These are phyloP conservation scores for Nigrospora sphaerica DNA, from an alignment of 2,329 filamentous ascomycete species.

Conservation along the genomic window DNA sequence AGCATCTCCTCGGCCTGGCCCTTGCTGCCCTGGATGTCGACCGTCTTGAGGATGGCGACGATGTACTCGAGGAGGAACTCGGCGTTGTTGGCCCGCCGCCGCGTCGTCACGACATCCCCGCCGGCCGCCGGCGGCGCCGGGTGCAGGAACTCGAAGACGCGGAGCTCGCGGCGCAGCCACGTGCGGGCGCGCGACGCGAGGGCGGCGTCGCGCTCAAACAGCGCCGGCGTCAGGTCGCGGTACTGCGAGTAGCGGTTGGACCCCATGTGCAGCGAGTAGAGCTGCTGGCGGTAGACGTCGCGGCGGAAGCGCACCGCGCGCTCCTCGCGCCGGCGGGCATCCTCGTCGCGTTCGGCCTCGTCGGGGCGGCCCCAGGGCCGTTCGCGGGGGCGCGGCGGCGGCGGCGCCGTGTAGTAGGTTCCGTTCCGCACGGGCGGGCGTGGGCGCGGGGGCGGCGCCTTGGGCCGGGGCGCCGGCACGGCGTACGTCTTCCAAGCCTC, in stretches of 20 bases:
- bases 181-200: conserved; percentile 70
- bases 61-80: conserved; percentile 86
- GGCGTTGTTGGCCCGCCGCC: conserved; percentile 56
- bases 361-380: neutral
- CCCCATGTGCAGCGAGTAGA: conserved; percentile 77
- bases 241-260: conserved; percentile 73
- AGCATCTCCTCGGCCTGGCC: conserved; percentile 77
- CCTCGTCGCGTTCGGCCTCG: neutral
- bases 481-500: conserved; percentile 51
- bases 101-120: conserved; percentile 14
- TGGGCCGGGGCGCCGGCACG: conserved; percentile 28
- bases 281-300: conserved; percentile 62
- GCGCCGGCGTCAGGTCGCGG: conserved; percentile 60
- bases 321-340: conserved; percentile 16
- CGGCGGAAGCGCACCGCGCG: conserved; percentile 51
- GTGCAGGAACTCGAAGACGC: conserved; percentile 70
- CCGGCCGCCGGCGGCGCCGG: conserved; percentile 12
- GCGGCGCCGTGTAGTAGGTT: neutral
- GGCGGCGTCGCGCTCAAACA: conserved; percentile 56
- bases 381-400: neutral
- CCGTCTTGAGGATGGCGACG: conserved; percentile 72
- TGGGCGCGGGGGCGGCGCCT: neutral
- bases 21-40: conserved; percentile 71
- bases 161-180: conserved; percentile 78
- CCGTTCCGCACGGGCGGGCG: conserved; percentile 1